phyloP scores from a whole-genome alignment of 1,139 yeast species.

The Candida albicans region DNA sequence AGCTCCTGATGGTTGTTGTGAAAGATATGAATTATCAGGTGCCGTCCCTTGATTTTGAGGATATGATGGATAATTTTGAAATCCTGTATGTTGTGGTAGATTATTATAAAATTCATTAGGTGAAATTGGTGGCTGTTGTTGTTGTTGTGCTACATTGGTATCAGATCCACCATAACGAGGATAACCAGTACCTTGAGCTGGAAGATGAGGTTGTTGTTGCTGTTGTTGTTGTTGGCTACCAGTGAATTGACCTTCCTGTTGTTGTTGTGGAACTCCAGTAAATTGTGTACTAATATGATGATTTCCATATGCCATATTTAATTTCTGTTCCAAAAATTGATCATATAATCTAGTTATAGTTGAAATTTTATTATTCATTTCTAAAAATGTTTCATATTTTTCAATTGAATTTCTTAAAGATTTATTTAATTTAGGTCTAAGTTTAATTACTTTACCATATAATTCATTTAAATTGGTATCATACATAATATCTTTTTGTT shows the following conservation, averaged over 20 bases:
- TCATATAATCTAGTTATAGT: slow-evolving; percentile 81
- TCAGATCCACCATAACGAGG: neutral
- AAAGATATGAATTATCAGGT: slow-evolving; percentile 2
- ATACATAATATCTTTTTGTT: slow-evolving; percentile 52
- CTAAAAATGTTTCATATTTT: slow-evolving; percentile 70
- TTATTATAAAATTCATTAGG: slow-evolving; percentile 2
- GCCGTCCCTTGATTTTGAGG: slow-evolving; percentile 11
- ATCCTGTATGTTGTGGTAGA: slow-evolving; percentile 4
- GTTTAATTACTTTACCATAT: slow-evolving; percentile 60
- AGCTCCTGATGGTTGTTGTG: slow-evolving; percentile 6
- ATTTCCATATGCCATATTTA: slow-evolving; percentile 47
- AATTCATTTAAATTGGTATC: slow-evolving; percentile 64
- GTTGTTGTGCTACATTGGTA: neutral
- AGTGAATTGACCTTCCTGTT: slow-evolving; percentile 2
- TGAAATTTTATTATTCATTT: slow-evolving; percentile 78
- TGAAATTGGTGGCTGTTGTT: neutral
- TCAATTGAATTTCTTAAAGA: slow-evolving; percentile 63
- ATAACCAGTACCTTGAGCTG: slow-evolving; percentile 10
- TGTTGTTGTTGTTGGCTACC: slow-evolving; percentile 1
- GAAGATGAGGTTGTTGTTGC: slow-evolving; percentile 2
- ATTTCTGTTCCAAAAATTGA: slow-evolving; percentile 68
- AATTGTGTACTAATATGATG: slow-evolving; percentile 1
- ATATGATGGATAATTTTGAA: slow-evolving; percentile 11
- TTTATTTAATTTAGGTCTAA: slow-evolving; percentile 75
- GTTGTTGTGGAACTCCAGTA: slow-evolving; percentile 4